Evolutionary conservation across 1,284 basidiomycete species (phyloP).

Genomic region (Rhodotorula sp.): DNA sequence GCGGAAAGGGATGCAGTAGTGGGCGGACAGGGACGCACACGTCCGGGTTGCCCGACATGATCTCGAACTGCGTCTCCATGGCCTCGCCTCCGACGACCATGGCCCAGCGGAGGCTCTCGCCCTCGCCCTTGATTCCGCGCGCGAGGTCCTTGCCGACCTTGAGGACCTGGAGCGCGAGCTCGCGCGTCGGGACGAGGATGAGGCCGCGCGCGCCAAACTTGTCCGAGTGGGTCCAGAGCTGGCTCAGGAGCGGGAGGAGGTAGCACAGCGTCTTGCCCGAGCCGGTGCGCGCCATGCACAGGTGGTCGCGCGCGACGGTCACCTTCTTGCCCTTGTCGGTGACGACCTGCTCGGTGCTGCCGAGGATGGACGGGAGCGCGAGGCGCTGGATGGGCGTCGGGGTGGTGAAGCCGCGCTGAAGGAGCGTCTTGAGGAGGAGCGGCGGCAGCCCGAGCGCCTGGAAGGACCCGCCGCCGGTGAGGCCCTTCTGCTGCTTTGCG

Average conservation of each 20-base stretch:
- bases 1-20: slow-evolving; percentile 10
- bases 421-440: slow-evolving; percentile 76
- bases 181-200: slow-evolving; percentile 87
- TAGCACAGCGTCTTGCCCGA: slow-evolving; percentile 98
- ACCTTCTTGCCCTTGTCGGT: slow-evolving; percentile 38
- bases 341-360: slow-evolving; percentile 60
- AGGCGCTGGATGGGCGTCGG: slow-evolving; percentile 96
- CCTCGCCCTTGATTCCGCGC: slow-evolving; percentile 59
- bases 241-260: slow-evolving; percentile 86
- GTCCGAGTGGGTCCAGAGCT: slow-evolving; percentile 75
- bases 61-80: slow-evolving; percentile 93
- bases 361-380: slow-evolving; percentile 80
- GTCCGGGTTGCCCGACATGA: slow-evolving; percentile 92
- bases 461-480: slow-evolving; percentile 48
- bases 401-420: slow-evolving; percentile 88
- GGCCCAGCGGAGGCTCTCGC: slow-evolving; percentile 80
- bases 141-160: slow-evolving; percentile 93
- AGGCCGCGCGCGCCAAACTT: slow-evolving; percentile 83
- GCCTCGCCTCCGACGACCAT: slow-evolving; percentile 94
- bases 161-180: slow-evolving; percentile 89
- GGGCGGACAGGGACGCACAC: slow-evolving; percentile 62
- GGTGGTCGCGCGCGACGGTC: slow-evolving; percentile 74
- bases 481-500: slow-evolving; percentile 31
- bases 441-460: slow-evolving; percentile 71
- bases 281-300: slow-evolving; percentile 98